These are phyloP conservation scores for Phytophthora ohioensis DNA, from an alignment of 352 stramenopile species.

Conservation along the genomic window DNA sequence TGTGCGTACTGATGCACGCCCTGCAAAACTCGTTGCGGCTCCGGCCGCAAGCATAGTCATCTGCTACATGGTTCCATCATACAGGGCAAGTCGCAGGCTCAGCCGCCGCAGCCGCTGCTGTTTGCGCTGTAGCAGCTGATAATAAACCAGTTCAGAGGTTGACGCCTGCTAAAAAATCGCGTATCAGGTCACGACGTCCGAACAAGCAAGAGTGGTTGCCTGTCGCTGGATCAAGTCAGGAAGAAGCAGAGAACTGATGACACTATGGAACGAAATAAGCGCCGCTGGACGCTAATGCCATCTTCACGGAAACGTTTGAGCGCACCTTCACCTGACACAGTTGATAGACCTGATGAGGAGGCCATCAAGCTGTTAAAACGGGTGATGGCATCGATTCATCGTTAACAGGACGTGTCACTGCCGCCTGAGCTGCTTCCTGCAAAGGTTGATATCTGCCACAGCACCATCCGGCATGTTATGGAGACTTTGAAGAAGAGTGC, in stretches of 20 bases:
- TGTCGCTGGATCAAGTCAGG: conserved; percentile 58
- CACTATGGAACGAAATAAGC: conserved; percentile 52
- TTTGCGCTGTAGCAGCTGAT: not conserved
- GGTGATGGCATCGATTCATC: conserved; percentile 60
- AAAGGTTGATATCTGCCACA: conserved; percentile 52
- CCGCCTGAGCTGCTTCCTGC: conserved; percentile 54
- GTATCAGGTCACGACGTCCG: conserved; percentile 1
- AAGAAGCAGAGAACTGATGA: conserved; percentile 77
- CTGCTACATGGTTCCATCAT: not conserved
- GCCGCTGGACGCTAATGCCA: conserved; percentile 36
- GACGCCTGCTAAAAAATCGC: conserved; percentile 41
- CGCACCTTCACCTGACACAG: not conserved
- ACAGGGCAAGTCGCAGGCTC: not conserved
- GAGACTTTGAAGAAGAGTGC: conserved; percentile 45
- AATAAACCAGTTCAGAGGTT: conserved; percentile 42
- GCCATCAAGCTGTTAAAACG: conserved; percentile 49
- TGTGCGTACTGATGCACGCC: not conserved
- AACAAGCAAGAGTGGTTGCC: too few species aligned
- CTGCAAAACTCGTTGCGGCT: not conserved
- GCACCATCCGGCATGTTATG: conserved; percentile 62
- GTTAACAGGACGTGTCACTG: conserved; percentile 53
- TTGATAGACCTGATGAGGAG: conserved; percentile 6
- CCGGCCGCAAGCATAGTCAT: not conserved
- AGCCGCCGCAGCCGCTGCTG: not conserved
- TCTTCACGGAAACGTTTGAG: not conserved